Base-by-base conservation (phyloP, 129 eudicot genomes). In the Rutidosis leptorrhynchoides region DNA sequence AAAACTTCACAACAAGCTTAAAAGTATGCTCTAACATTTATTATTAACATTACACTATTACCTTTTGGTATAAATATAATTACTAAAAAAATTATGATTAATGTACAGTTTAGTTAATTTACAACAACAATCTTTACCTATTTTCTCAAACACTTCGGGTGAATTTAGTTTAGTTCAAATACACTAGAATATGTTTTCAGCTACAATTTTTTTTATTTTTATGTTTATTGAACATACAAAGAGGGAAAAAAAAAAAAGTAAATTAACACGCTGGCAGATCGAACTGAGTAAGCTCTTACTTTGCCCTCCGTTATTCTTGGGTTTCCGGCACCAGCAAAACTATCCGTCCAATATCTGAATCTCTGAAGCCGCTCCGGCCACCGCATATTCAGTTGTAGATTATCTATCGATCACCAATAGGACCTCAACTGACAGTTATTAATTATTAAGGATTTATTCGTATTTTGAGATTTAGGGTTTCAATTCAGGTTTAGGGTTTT, bases 401-500 rank as follows among this genome's bases (percentile, higher is more conserved):
- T 49, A 15, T 6, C 24, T 17, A 30, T 53, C 12, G 16, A 11
- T 62, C 7, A 52, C 77, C 17, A 56, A 28, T 33, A 57, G 37
- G 40, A 23, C 66, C 17, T 71, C 32, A 29, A 30, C 25, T 24
- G 16, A 63, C 69, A 14, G 23, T 7, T 8, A 63, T 12, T 37
- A 35, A 23, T 29, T 1, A 52, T 52, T 27, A 37, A 73, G 55
- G 58, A 73, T 55, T 54, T 27, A 46, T 54, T 73, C 43, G 54
- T 12, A 14, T 49, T 37, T 73, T 21, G 15, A 11, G 61, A 45
- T 40, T 12, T 40, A 40, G 73, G 65, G 27, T 72, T 65, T 67
- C 60, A 27, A 42, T 26, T 69, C 68, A 61, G 26, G 4, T 68
- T 46, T 73, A 70, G 78, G 78, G 78, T 74, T 74, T 65, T 72